These are phyloP conservation scores for Schizothecium vesticola DNA, from an alignment of 495 filamentous ascomycete species.

Conservation along the genomic window DNA sequence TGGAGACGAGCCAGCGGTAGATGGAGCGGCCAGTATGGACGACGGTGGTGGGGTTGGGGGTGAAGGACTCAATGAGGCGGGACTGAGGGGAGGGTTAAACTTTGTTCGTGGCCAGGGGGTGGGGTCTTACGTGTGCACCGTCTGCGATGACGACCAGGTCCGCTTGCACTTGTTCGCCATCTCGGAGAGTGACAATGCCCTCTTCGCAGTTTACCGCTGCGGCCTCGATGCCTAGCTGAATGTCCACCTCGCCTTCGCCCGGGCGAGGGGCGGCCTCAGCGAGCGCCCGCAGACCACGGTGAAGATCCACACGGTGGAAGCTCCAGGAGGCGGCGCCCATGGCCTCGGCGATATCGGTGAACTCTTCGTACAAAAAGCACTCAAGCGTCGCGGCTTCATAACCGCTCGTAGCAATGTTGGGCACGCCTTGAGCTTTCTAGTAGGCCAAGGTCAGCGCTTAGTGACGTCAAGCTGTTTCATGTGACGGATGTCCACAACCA, in stretches of 20 bases:
- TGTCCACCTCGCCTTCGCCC: conserved; percentile 25
- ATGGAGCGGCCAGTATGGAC: conserved; percentile 31
- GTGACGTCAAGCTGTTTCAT: not conserved
- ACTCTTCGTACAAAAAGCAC: conserved; percentile 19
- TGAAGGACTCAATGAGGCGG: conserved; percentile 22
- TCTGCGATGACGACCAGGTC: conserved; percentile 30
- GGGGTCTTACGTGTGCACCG: conserved; percentile 27
- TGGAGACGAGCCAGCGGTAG: conserved; percentile 46
- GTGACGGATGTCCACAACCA: conserved; percentile 10
- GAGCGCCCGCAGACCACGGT: conserved; percentile 42
- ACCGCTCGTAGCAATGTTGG: conserved; percentile 24
- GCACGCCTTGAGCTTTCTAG: conserved; percentile 12
- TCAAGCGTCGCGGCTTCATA: conserved; percentile 27
- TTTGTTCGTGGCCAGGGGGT: not conserved
- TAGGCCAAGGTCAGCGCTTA: not conserved
- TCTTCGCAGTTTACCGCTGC: conserved; percentile 21
- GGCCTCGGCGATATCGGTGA: conserved; percentile 27
- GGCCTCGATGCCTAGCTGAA: conserved; percentile 27
- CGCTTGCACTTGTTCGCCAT: conserved; percentile 11
- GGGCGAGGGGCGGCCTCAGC: conserved; percentile 23
- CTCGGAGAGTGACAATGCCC: conserved; percentile 16
- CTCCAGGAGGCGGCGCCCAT: conserved; percentile 24
- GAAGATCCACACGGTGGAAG: conserved; percentile 54
- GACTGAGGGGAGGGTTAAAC: conserved; percentile 23
- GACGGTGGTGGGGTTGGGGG: conserved; percentile 10